Conservation (phyloP, 1,139 yeast genomes). For the Lizanozyma gosingica region DNA sequence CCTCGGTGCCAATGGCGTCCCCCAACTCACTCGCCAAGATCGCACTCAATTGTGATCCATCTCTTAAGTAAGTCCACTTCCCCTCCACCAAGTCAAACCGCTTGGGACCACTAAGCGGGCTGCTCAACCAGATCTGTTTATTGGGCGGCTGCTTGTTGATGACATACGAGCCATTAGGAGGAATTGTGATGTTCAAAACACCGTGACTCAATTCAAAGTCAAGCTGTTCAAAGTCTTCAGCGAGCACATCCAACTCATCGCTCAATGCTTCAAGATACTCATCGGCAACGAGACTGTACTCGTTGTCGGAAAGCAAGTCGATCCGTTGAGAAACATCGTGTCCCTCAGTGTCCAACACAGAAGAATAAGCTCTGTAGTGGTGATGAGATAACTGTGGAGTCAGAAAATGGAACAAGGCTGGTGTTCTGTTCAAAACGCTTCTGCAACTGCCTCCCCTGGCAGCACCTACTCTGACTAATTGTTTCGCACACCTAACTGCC, state of each 20-base stretch:
- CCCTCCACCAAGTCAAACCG: constrained; percentile 35
- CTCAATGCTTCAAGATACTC: constrained; percentile 55
- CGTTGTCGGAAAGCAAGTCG: constrained; percentile 31
- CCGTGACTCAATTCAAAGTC: constrained; percentile 85
- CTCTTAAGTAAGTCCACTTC: constrained; percentile 36
- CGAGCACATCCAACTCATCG: constrained; percentile 54
- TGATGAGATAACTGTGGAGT: too few relatives aligned
- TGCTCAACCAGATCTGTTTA: constrained; percentile 86
- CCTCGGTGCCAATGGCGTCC: constrained; percentile 19
- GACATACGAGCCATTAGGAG: constrained; percentile 71
- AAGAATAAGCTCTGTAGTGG: too few relatives aligned
- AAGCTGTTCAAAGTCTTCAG: constrained; percentile 48
- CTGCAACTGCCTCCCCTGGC: too few relatives aligned
- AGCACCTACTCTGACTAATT: too few relatives aligned
- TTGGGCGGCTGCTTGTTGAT: constrained; percentile 92
- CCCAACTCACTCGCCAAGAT: constrained; percentile 28
- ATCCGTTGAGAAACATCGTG: constrained; percentile 42
- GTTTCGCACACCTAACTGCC: too few relatives aligned
- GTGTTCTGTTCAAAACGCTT: too few relatives aligned
- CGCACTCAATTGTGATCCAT: constrained; percentile 28
- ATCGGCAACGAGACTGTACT: constrained; percentile 54
- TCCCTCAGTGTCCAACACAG: constrained; percentile 34
- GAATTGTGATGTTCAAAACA: constrained; percentile 61
- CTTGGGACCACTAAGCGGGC: constrained; percentile 92
- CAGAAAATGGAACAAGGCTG: too few relatives aligned